A percentile compares a stretch with the other conserved stretches of the same genome.
These are phyloP conservation scores for Vachellia collinsii DNA, from an alignment of 306 rosid species.

Conservation along the genomic window DNA sequence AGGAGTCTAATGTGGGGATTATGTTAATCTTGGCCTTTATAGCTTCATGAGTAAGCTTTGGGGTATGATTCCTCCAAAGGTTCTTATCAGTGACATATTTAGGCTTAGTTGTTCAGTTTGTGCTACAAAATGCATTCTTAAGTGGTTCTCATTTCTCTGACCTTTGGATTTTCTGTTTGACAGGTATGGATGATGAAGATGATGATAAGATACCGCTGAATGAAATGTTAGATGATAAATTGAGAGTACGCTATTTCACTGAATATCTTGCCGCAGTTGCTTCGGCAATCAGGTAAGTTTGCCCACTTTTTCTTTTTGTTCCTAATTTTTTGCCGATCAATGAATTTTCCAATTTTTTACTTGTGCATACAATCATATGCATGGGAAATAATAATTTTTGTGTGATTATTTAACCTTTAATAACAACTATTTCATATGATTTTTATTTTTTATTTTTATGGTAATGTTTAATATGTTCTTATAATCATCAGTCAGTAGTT, in stretches of 20 bases:
- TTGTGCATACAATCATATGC: too few relatives aligned
- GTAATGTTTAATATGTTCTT: too few relatives aligned
- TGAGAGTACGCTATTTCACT: constrained; percentile 71
- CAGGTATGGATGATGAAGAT: constrained; percentile 96
- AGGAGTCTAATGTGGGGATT: not conserved
- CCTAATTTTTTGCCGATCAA: too few relatives aligned
- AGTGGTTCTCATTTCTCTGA: constrained; percentile 25
- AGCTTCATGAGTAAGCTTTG: not conserved
- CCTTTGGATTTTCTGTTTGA: constrained; percentile 30
- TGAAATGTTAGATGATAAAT: constrained; percentile 82
- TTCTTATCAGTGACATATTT: not conserved
- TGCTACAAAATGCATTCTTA: constrained; percentile 8
- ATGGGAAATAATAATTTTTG: too few relatives aligned
- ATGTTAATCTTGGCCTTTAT: not conserved
- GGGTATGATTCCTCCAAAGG: not conserved
- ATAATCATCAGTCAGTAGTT: too few relatives aligned
- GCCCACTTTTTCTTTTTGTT: constrained; percentile 11
- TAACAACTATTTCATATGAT: too few relatives aligned
- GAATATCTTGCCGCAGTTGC: constrained; percentile 71
- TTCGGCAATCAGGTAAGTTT: constrained; percentile 77
- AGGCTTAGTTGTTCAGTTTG: not conserved
- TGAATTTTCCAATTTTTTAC: too few relatives aligned
- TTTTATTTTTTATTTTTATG: too few relatives aligned
- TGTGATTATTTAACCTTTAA: too few relatives aligned
- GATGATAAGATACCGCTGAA: constrained; percentile 57